Base-by-base conservation (phyloP, 768 basidiomycete species). In the Mycena metata region DNA sequence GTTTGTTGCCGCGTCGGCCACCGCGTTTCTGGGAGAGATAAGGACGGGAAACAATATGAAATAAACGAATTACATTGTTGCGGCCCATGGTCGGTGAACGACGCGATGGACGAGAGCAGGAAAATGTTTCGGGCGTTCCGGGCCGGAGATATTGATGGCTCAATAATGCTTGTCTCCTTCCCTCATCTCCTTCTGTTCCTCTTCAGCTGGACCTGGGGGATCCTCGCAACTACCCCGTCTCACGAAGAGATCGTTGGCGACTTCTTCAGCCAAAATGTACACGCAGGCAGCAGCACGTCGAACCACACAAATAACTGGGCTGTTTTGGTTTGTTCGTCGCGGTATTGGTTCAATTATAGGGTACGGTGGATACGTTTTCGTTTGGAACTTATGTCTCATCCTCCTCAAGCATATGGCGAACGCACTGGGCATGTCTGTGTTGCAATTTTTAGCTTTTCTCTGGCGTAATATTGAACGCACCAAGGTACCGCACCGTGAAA, bases 281-380 rank as follows among this genome's bases (percentile, higher is more conserved):
- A 73, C 7, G 60, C 75, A 13, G 76, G 74, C 5, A 69, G 69
- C 39, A 76, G 69, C 36, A 72, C 73, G 10, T 84, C 84, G 17
- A 77, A 77, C 35, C 96, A 98, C 76, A 98, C 97, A 8, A 99
- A 99, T 76, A 99, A 99, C 78, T 99, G 98, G 98, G 98, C 98
- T 2, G 96, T 99, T 7, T 83, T 99, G 41, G 96, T 99, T 5
- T 96, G 94, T 74, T 87, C 98, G 1, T 98, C 96, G 7, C 78
- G 96, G 64, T 97, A 96, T 77, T 98, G 96, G 96, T 99, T 99
- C 85, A 99, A 99, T 77, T 99, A 99, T 76, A 84, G 97, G 47
- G 97, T 98, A 75, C 59, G 91, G 86, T 9, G 19, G 11, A 11
- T 21, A 35, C 19, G 0, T 49, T 47, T 42, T 39, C 43, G 8